Evolutionary conservation across 2,329 filamentous ascomycete genomes (phyloP).

Genomic region (Talaromyces amestolkiae): DNA sequence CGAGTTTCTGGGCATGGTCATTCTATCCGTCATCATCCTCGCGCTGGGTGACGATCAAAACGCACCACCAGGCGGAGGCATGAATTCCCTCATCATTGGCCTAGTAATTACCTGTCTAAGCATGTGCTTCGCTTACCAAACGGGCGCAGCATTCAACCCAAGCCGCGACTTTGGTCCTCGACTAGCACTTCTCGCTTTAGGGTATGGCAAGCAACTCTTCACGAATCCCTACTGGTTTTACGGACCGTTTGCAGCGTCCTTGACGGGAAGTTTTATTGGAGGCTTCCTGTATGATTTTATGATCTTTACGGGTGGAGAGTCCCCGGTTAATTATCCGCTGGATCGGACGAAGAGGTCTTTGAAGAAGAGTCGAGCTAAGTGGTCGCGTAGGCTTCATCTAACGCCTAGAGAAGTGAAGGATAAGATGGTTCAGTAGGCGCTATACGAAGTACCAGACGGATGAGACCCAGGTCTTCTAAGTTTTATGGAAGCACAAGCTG

Average conservation of each 20-base stretch:
- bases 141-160: conserved; percentile 50
- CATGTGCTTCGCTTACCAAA: conserved; percentile 47
- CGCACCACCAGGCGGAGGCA: conserved; percentile 50
- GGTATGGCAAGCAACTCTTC: conserved; percentile 46
- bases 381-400: conserved; percentile 30
- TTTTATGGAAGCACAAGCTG: too few relatives aligned
- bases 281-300: conserved; percentile 53
- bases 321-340: conserved; percentile 52
- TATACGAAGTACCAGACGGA: too few relatives aligned
- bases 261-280: conserved; percentile 43
- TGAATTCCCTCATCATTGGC: conserved; percentile 52
- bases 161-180: conserved; percentile 52
- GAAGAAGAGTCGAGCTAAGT: conserved; percentile 45
- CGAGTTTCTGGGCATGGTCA: conserved; percentile 46
- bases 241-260: conserved; percentile 42
- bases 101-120: conserved; percentile 37
- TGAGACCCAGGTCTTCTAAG: too few relatives aligned
- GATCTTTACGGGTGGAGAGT: conserved; percentile 52
- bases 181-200: conserved; percentile 46
- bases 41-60: conserved; percentile 49
- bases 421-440: neutral
- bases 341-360: conserved; percentile 41
- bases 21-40: conserved; percentile 45
- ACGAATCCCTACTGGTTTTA: conserved; percentile 48
- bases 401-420: neutral